These are phyloP conservation scores for Podospora conica DNA, from an alignment of 495 filamentous ascomycete genomes.

Conservation along the genomic window DNA sequence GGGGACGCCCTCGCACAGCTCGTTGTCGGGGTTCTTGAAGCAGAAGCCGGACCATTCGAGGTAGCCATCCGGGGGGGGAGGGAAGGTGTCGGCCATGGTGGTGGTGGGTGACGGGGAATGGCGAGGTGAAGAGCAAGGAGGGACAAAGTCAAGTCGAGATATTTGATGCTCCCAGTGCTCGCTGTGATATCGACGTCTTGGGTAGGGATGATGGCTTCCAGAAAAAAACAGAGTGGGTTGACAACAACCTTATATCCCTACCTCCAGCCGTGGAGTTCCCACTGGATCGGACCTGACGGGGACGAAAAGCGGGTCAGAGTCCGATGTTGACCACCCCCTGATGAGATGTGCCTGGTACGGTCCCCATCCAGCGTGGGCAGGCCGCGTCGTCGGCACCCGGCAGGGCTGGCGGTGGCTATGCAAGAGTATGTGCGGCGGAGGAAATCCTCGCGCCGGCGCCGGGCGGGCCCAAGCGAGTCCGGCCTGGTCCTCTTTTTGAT, in stretches of 20 bases:
- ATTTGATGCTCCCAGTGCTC: background rate
- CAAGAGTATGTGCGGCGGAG: background rate
- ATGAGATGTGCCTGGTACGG: background rate
- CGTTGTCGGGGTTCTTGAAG: constrained; percentile 7
- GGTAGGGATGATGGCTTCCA: background rate
- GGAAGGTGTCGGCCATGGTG: background rate
- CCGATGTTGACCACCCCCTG: background rate
- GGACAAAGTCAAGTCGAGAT: background rate
- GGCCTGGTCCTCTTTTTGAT: background rate
- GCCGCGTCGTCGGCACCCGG: background rate
- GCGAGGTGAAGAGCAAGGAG: background rate
- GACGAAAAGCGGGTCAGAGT: background rate
- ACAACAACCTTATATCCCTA: background rate
- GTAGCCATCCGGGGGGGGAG: constrained; percentile 8
- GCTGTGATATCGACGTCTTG: background rate
- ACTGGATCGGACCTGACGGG: background rate
- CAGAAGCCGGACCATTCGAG: constrained; percentile 8
- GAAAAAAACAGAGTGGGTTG: background rate
- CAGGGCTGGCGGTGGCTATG: background rate
- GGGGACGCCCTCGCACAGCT: constrained; percentile 14
- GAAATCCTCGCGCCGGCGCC: background rate
- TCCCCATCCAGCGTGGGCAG: background rate
- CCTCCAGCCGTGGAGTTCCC: background rate
- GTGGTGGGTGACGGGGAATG: background rate
- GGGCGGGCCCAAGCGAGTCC: background rate